A percentile compares a stretch with the other conserved stretches of the same genome.
Evolutionary conservation across 768 basidiomycete species (phyloP).

Genomic region (Mycena vulgaris): DNA sequence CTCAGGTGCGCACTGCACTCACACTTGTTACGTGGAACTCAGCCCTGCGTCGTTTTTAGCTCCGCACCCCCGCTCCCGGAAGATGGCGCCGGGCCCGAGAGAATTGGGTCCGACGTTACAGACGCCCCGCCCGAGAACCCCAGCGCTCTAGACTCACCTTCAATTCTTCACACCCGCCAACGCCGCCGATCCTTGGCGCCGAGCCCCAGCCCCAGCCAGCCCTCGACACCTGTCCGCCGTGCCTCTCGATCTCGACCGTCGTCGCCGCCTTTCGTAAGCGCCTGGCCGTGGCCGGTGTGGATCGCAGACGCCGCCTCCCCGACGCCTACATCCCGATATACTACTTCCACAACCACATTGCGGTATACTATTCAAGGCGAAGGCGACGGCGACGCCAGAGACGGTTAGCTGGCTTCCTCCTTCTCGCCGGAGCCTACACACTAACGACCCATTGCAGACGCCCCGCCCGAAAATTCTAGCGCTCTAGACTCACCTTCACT

Average conservation of each 20-base stretch:
- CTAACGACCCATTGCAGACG: too few relatives aligned
- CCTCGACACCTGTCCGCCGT: neutral
- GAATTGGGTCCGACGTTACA: too few relatives aligned
- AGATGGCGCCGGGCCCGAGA: neutral
- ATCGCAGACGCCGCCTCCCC: neutral
- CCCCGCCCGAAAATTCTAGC: too few relatives aligned
- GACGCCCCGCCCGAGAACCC: too few relatives aligned
- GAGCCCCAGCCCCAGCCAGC: slow-evolving; percentile 7
- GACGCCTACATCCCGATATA: neutral
- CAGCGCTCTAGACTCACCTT: neutral
- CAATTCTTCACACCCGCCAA: neutral
- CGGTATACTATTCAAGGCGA: too few relatives aligned
- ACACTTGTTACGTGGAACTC: neutral
- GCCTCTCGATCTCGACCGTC: too few relatives aligned
- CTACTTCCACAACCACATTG: too few relatives aligned
- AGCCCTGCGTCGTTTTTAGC: neutral
- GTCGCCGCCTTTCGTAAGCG: neutral
- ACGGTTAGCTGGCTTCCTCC: too few relatives aligned
- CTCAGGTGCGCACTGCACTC: slow-evolving; percentile 6
- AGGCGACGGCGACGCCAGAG: too few relatives aligned
- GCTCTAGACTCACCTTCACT: too few relatives aligned
- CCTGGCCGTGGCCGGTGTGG: neutral
- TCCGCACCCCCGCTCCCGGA: neutral
- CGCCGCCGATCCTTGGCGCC: neutral
- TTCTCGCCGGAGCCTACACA: too few relatives aligned